Conservation (phyloP, 768 basidiomycete species). For the Hygrophorus pudorinus region DNA sequence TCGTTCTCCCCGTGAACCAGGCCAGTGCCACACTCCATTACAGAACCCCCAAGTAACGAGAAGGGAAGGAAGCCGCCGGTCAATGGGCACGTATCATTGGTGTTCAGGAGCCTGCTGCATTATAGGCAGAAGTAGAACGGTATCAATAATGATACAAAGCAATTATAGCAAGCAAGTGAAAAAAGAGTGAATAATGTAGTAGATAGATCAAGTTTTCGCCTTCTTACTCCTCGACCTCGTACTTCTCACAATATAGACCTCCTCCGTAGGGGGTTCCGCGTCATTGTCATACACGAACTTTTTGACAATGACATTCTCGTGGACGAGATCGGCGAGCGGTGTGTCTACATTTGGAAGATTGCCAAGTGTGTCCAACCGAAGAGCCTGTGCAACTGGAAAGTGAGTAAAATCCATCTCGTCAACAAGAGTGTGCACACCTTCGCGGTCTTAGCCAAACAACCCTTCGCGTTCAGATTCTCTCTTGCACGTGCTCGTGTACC, state of each 20-base stretch:
- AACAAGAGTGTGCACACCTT: constrained; percentile 39
- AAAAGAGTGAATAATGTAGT: neutral
- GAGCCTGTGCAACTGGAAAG: constrained; percentile 28
- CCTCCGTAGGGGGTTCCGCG: constrained; percentile 23
- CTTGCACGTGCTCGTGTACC: constrained; percentile 34
- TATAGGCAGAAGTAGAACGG: neutral
- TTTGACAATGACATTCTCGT: constrained; percentile 63
- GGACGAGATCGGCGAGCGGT: constrained; percentile 45
- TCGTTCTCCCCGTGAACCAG: constrained; percentile 73
- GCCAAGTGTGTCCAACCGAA: constrained; percentile 61
- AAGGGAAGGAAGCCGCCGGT: constrained; percentile 12
- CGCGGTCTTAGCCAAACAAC: constrained; percentile 58
- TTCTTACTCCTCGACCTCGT: constrained; percentile 52
- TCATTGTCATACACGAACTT: constrained; percentile 79
- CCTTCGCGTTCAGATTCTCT: constrained; percentile 35
- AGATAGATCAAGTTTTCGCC: constrained; percentile 22
- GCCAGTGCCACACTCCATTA: constrained; percentile 58
- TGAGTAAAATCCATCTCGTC: constrained; percentile 4
- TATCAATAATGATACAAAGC: neutral
- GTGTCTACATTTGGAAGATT: constrained; percentile 52
- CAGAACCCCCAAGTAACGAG: constrained; percentile 34
- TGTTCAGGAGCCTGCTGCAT: too few relatives aligned
- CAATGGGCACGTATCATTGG: too few relatives aligned
- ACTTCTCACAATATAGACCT: constrained; percentile 30
- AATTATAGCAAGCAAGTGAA: neutral